Base-by-base conservation (phyloP, 129 eudicot species). In the Centaurea solstitialis region DNA sequence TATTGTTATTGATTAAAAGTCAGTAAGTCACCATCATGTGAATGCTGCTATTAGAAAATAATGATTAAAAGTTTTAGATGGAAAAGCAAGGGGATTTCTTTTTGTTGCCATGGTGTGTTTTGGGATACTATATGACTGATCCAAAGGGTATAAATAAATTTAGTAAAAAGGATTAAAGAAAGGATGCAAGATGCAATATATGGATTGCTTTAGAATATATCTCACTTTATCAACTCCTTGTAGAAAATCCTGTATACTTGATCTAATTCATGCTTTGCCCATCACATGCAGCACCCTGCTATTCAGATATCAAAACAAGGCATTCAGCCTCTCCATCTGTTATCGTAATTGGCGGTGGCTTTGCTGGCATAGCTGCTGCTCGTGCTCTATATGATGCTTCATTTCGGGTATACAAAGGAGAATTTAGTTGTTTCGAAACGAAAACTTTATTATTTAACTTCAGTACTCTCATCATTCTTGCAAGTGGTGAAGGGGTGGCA, bases 301-400 rank as follows among this genome's bases (percentile, higher is more conserved):
- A 67, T 76, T 86, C 93, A 68, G 81, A 61, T 57, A 84, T 70
- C 28, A 87, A 86, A 64, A 85, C 88, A 75, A 87, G 84, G 82
- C 75, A 37, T 22, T 20, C 85, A 5, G 59, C 77, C 6, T 87
- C 99, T 13, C 98, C 99, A 21, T 93, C 97, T 71, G 99, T 96
- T 12, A 89, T 96, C 1, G 91, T 96, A 74, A 87, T 96, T 5
- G 99, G 99, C 38, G 91, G 91, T 82, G 99, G 99, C 39, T 47
- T 93, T 81, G 98, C 98, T 70, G 99, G 99, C 62, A 82, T 96
- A 79, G 87, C 95, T 13, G 98, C 99, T 68, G 99, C 99, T 5
- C 91, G 98, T 28, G 89, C 97, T 30, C 95, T 96, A 23, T 87
- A 89, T 39, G 98, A 96, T 76, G 99, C 99, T 70, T 93, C 98